Base-by-base conservation (phyloP, 2,329 filamentous ascomycete species). In the Botrytis sinoallii region DNA sequence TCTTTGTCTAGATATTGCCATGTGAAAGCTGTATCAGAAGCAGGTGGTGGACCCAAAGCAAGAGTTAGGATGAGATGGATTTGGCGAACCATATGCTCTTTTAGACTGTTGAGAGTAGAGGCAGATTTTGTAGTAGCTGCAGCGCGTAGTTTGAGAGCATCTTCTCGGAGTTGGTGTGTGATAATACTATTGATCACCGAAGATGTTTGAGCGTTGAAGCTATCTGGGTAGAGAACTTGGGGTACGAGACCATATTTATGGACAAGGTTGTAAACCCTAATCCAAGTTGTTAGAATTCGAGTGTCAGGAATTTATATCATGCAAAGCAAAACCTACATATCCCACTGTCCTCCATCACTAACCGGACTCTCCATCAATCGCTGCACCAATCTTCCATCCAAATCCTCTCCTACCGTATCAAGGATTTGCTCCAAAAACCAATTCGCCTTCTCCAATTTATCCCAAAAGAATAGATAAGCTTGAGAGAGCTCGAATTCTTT, bases 391-490 rank as follows among this genome's bases (percentile, higher is more conserved):
- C 94, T 85, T 35, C 90, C 87, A 77, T 95, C 92, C 1, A 97
- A 86, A 48, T 91, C 89, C 78, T 94, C 87, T 70, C 85, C 84
- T 0, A 89, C 87, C 0, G 94, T 97, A 76, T 93, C 90, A 72
- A 97, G 88, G 75, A 95, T 89, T 79, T 93, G 92, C 83, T 97
- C 93, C 29, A 97, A 87, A 84, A 97, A 97, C 85, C 89, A 97
- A 82, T 97, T 97, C 14, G 92, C 87, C 83, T 97, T 97, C 83
- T 97, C 94, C 32, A 97, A 88, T 84, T 97, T 97, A 82, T 97
- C 94, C 91, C 92, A 97, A 86, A 94, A 97, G 84, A 95, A 97
- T 6, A 97, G 87, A 79, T 97, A 97, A 1, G 91, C 87, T 83
- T 97, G 94, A 44, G 91, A 94, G n/a, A 97, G 86, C 85, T 97